Evolutionary conservation across 1,139 yeast species (phyloP).

Genomic region (Arxiozyma bovina): DNA sequence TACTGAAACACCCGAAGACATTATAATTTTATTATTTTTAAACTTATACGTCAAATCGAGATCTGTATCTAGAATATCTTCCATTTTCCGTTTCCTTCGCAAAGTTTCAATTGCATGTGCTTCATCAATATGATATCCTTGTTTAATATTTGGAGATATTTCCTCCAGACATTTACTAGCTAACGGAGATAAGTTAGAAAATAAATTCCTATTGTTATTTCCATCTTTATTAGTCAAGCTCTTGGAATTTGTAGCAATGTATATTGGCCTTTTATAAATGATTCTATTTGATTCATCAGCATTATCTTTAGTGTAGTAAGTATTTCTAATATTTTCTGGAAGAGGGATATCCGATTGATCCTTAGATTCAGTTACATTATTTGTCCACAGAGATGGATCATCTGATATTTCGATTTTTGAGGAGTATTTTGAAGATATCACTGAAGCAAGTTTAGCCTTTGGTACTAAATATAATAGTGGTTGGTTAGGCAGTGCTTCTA

Average conservation of each 20-base stretch:
- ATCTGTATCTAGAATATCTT: slow-evolving; percentile 2
- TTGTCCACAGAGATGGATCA: slow-evolving; percentile 9
- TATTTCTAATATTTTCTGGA: slow-evolving; percentile 5
- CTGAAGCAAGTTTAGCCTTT: slow-evolving; percentile 18
- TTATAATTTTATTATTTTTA: slow-evolving; percentile 13
- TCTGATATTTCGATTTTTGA: slow-evolving; percentile 5
- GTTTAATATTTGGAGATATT: background rate
- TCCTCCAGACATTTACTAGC: slow-evolving; percentile 9
- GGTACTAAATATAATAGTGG: slow-evolving; percentile 28
- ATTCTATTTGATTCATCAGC: slow-evolving; percentile 4
- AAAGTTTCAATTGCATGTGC: background rate
- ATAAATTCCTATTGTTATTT: slow-evolving; percentile 5
- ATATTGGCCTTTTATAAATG: slow-evolving; percentile 16
- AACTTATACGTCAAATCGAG: background rate
- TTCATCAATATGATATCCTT: background rate
- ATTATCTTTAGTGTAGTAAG: slow-evolving; percentile 5
- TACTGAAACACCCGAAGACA: slow-evolving; percentile 16
- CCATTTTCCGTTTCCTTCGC: slow-evolving; percentile 3
- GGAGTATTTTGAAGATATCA: slow-evolving; percentile 13
- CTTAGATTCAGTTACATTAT: background rate
- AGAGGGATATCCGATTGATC: background rate
- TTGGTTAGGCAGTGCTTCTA: slow-evolving; percentile 22
- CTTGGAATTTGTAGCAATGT: background rate
- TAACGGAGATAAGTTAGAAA: slow-evolving; percentile 18
- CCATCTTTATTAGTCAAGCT: background rate